phyloP scores from a whole-genome alignment of 345 rosid genomes.

The Heritiera littoralis region DNA sequence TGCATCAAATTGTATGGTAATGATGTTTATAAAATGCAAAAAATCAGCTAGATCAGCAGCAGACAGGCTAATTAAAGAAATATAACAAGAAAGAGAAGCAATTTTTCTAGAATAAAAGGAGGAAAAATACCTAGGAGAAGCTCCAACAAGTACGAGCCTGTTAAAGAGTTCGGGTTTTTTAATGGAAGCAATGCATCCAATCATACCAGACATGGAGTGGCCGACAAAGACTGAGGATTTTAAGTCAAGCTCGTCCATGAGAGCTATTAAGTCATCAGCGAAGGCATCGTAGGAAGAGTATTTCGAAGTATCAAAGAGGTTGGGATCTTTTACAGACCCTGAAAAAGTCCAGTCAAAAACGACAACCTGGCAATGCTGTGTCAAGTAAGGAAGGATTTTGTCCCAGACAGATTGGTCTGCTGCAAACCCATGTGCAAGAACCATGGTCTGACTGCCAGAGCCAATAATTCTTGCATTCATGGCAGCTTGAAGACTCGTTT shows the following conservation, averaged over 20 bases:
- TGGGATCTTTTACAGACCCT: constrained; percentile 57
- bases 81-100: background rate
- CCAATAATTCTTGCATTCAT: constrained; percentile 71
- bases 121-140: constrained; percentile 69
- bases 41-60: no score
- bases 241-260: constrained; percentile 55
- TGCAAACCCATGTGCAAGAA: constrained; percentile 77
- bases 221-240: constrained; percentile 56
- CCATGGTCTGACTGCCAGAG: constrained; percentile 40
- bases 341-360: constrained; percentile 82
- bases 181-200: constrained; percentile 78
- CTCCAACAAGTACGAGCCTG: constrained; percentile 51
- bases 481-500: constrained; percentile 44
- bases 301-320: constrained; percentile 55
- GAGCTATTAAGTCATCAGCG: constrained; percentile 55
- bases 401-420: constrained; percentile 69
- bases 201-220: constrained; percentile 86
- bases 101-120: background rate
- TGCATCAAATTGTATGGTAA: no score
- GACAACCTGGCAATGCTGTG: constrained; percentile 47
- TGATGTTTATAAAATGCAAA: background rate
- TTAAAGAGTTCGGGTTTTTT: constrained; percentile 68
- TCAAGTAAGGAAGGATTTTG: constrained; percentile 51
- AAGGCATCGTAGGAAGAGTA: constrained; percentile 58
- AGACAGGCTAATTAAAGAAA: no score